Evolutionary conservation across 2,329 filamentous ascomycete genomes (phyloP), one percentile per base, ranked within the genome.

Genomic region (Diaporthe citrichinensis): DNA sequence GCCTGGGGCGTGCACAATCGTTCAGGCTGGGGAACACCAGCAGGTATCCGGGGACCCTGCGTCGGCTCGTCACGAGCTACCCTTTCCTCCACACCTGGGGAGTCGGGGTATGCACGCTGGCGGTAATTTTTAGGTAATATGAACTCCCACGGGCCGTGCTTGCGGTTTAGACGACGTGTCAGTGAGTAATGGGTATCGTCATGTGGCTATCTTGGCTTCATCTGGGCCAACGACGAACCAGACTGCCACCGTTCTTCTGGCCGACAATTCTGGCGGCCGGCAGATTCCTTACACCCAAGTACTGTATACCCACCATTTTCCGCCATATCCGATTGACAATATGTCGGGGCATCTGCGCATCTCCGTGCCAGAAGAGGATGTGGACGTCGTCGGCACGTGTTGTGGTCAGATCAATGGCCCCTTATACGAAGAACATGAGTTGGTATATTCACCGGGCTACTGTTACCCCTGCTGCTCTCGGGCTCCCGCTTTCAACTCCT

Each of bases 1-100:
- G 65, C 65, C 65, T 69, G 65, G 65, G 65, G 65, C 65, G 65
- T 69, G 65, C 65, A 69, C 65, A 69, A 69, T 55, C 65, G 65
- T 53, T 17, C 65, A n/a, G n/a, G 31, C 46, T 53, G 46, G 46
- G 65, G 65, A 28, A 53, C 31, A 28, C 31, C 31, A 34, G 28
- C 4, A 25, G 23, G 20, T 23, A 53, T 28, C 34, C 65, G 34
- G 65, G 65, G 65, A 17, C 65, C 31, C 46, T 55, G 65, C 65
- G 41, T 69, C 65, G 46, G 65, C 65, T 69, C 65, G 65, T 69
- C 65, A 69, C 49, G 49, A 69, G 65, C 65, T 69, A 69, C 65
- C 49, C n/a, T 12, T 69, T 55, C 65, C 65, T 69, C 65, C 49
- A 69, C 49, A 69, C 65, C 65, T 69, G 65, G 65, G 34, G 49